Evolutionary conservation across 768 basidiomycete species (phyloP), one percentile per base, ranked within the genome.

Genomic region (Lepiota brunneoincarnata): DNA sequence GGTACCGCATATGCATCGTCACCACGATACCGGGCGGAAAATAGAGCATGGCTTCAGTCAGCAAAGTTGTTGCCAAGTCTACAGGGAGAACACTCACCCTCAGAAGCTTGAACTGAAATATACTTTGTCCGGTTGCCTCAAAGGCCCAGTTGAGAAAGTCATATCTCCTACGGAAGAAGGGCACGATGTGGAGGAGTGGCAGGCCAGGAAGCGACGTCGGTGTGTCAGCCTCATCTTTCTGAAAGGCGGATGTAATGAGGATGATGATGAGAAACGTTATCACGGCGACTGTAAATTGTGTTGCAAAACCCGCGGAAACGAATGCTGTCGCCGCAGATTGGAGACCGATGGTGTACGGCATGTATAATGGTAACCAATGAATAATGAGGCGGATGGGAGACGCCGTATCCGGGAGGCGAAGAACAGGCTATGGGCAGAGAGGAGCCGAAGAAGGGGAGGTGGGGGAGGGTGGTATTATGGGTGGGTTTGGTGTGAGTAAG

Each of bases 121-220:
- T 63, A 52, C 76, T 75, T 58, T 84, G 76, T 3, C 85, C 86
- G 23, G 86, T 86, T 48, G 78, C 79, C 56, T 80, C 77, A 67
- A 89, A 88, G 12, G 83, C 87, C 73, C 82, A 80, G 62, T 82
- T 83, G 56, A 91, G 64, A 66, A 91, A 91, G 62, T 89, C 87
- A 62, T 83, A 83, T 49, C 87, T 78, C 59, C 69, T 72, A 42
- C 78, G 80, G 66, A 89, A 89, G 75, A 91, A 91, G 14, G 86
- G 81, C 26, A 71, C 64, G 51, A 86, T 83, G 58, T 80, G 76
- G 61, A 81, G 75, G 51, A 86, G 70, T 54, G 79, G 77, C 38
- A 73, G 72, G 39, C 83, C 80, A 39, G 87, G 87, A 5, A 90
- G 72, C 48, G 72, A 73, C 42, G 71, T 74, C 47, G 88, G 83